Conservation (phyloP, 805 yeast genomes). For the Metschnikowia drakensbergensis region DNA sequence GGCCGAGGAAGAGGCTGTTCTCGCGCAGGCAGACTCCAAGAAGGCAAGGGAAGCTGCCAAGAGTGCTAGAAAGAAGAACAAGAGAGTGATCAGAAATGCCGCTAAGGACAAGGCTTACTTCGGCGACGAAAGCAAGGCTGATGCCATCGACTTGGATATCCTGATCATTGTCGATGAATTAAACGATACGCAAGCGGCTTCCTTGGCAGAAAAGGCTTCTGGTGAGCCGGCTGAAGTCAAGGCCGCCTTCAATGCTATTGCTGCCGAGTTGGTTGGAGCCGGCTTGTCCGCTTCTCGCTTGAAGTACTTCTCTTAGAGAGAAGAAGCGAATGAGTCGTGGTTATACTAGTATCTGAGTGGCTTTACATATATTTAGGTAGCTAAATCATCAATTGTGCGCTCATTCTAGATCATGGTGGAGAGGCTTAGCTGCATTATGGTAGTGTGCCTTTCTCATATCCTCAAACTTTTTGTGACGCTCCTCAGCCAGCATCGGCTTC, state of each 20-base stretch:
- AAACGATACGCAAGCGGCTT: constrained; percentile 73
- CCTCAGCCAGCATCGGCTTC: constrained; percentile 46
- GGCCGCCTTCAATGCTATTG: constrained; percentile 52
- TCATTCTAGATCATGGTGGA: constrained; percentile 24
- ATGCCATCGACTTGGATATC: constrained; percentile 71
- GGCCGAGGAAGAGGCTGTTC: constrained; percentile 58
- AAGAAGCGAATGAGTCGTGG: too few species aligned
- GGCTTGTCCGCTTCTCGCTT: constrained; percentile 52
- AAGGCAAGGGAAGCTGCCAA: constrained; percentile 93
- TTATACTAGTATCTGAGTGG: too few species aligned
- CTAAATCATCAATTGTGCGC: too few species aligned
- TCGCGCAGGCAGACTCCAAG: constrained; percentile 58
- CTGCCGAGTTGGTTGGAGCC: constrained; percentile 48
- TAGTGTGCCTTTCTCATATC: constrained; percentile 79
- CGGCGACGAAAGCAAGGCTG: constrained; percentile 68
- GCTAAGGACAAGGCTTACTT: constrained; percentile 83
- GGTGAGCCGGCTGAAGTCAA: constrained; percentile 57
- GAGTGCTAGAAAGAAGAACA: constrained; percentile 96
- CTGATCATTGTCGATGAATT: constrained; percentile 74
- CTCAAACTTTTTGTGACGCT: constrained; percentile 65
- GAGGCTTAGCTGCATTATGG: constrained; percentile 51
- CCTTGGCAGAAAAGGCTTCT: constrained; percentile 64
- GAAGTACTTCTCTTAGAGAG: constrained; percentile 43
- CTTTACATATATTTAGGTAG: too few species aligned
- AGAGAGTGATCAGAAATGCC: constrained; percentile 77